Evolutionary conservation across 1,284 basidiomycete genomes (phyloP), one percentile per base, ranked within the genome.

Genomic region (Salmacisia buchloeana): DNA sequence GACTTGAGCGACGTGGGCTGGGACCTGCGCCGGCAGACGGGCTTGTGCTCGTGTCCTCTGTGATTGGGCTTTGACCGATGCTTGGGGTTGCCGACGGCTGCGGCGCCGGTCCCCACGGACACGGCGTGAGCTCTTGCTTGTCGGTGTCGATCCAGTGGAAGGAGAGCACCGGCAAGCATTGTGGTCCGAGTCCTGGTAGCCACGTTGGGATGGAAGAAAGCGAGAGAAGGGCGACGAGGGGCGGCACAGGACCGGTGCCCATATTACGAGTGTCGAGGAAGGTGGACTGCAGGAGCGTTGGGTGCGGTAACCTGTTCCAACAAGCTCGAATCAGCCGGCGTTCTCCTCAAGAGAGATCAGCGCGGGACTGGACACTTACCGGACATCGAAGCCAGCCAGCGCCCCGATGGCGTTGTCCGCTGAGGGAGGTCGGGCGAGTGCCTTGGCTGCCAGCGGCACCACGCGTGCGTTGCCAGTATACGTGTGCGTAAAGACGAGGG

Each of bases 161-260:
- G 0, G 77, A 78, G 35, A 79, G 72, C 15, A 79, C 75, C 1
- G 77, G 77, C 21, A 72, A 65, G 58, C 73, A 72, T 23, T 71
- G 72, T 49, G 64, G 60, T 34, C 76, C 76, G 13, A 76, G 65
- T 10, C 76, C 75, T 7, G 70, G 68, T 4, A 72, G 66, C 29
- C 63, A 36, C 9, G 72, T 71, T 1, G 70, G 68, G 1, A 65
- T 61, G 54, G 73, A 75, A 12, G 76, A 78, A 1, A 74, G 57
- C 9, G 73, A 72, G 3, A 79, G 66, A 1, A 76, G 69, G 2
- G 77, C 77, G 2, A 78, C n/a, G 15, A 59, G 54, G 5, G 69
- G 63, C 10, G 60, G 41, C 3, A 61, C 60, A 4, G 66, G 65
- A 18, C 29, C 54, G 1, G 25, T 18, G 15, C 34, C 25, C 15